A percentile compares a stretch with the other conserved stretches of the same genome.
Evolutionary conservation across 1,284 basidiomycete species (phyloP).

Genomic region (Ganoderma boninense): DNA sequence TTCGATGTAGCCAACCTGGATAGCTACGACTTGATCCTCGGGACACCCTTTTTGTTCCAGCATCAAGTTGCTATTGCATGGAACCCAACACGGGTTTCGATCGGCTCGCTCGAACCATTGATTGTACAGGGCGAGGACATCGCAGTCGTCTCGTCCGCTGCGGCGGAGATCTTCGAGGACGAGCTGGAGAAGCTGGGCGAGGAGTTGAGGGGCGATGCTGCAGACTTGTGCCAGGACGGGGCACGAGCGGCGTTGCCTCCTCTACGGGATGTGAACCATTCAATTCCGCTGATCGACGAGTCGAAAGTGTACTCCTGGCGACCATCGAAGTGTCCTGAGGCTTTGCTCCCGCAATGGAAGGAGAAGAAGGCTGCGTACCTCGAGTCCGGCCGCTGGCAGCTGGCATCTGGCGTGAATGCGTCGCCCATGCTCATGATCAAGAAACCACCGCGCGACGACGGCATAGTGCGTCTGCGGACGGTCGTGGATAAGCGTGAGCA

Average conservation of each 20-base stretch:
- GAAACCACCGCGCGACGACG: no score
- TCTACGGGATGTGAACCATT: slow-evolving; percentile 46
- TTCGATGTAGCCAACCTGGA: slow-evolving; percentile 39
- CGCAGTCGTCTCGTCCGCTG: slow-evolving; percentile 15
- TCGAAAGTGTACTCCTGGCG: slow-evolving; percentile 40
- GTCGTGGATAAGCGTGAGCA: no score
- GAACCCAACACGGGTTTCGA: background rate
- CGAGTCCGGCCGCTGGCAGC: no score
- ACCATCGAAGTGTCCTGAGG: slow-evolving; percentile 42
- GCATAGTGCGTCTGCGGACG: no score
- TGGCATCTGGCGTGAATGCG: no score
- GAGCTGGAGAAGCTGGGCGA: background rate
- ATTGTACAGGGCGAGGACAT: slow-evolving; percentile 23
- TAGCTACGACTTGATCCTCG: slow-evolving; percentile 10
- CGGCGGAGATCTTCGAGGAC: slow-evolving; percentile 31
- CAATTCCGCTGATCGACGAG: slow-evolving; percentile 47
- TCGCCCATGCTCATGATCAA: no score
- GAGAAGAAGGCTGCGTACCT: no score
- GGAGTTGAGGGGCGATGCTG: background rate
- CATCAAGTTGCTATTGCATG: background rate
- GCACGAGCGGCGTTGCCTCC: background rate
- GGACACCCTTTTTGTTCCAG: slow-evolving; percentile 7
- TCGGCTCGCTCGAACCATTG: no score
- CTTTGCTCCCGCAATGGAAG: no score
- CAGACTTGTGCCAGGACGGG: background rate